Conservation (phyloP, 2,329 filamentous ascomycete genomes). For the Daldinia sp. region DNA sequence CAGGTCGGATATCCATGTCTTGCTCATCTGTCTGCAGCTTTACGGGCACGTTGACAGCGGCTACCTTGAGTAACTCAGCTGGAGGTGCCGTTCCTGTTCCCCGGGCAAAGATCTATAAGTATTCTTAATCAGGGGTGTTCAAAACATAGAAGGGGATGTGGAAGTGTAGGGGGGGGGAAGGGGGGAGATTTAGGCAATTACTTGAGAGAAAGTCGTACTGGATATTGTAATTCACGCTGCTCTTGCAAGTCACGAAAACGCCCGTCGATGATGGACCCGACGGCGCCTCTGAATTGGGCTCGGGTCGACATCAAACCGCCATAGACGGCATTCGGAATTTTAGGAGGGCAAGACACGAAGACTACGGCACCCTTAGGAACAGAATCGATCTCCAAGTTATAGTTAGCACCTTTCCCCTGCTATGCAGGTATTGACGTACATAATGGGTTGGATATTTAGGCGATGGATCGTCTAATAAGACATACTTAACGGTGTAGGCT, state of each 20-base stretch:
- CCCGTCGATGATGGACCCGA: conserved; percentile 65
- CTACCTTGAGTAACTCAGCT: conserved; percentile 57
- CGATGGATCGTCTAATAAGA: conserved; percentile 58
- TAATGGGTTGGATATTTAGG: conserved; percentile 62
- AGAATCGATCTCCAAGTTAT: conserved; percentile 59
- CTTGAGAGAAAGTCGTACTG: conserved; percentile 49
- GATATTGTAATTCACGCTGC: conserved; percentile 62
- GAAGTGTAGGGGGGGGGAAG: background rate
- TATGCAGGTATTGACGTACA: conserved; percentile 49
- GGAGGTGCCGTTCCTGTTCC: conserved; percentile 60
- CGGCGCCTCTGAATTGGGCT: conserved; percentile 59
- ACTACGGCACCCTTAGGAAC: conserved; percentile 61
- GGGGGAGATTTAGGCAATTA: background rate
- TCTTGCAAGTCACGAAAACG: conserved; percentile 65
- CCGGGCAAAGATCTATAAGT: conserved; percentile 56
- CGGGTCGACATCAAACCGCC: conserved; percentile 66
- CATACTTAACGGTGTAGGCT: conserved; percentile 67
- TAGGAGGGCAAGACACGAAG: conserved; percentile 62
- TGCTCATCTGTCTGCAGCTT: conserved; percentile 55
- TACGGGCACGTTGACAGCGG: conserved; percentile 57
- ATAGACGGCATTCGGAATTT: conserved; percentile 64
- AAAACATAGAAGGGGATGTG: background rate
- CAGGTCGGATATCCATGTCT: conserved; percentile 56
- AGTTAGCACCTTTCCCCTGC: conserved; percentile 20
- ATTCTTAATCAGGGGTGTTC: background rate